Base-by-base conservation (phyloP, 1,284 basidiomycete genomes). In the Abortiporus biennis region DNA sequence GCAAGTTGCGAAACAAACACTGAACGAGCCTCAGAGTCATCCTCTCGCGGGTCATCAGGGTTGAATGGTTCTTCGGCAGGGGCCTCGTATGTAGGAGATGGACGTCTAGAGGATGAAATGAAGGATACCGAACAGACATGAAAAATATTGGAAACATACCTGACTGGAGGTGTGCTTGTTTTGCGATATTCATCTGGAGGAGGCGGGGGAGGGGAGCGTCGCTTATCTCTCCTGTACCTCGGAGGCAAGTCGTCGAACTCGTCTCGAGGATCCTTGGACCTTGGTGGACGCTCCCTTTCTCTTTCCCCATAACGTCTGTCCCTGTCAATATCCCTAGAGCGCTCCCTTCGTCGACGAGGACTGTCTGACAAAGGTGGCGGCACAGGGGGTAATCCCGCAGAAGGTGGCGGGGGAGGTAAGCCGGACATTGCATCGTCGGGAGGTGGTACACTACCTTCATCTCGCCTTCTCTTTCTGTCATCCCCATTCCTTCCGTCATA, bases 1-100 rank as follows among this genome's bases (percentile, higher is more conserved):
- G 95, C 91, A 59, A 99, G 83, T 69, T 98, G 95, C 56, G 93
- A 94, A 62, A 97, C 93, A 68, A 99, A 99, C 52, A 98, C 90
- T 54, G 95, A 97, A 63, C 96, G 88, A 59, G 87, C 82, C 76
- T 98, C 94, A 46, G 86, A 92, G 63, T 92, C 92, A 59, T 90
- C 87, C 63, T 86, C 88, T 62, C 79, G 87, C 3, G 78, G 80
- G 50, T 86, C 82, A 51, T 87, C 82, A 23, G 79, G 79, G 53
- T 82, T 78, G 60, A 79, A 80, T 32, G 74, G 70, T 52, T 85
- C 82, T 22, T 78, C 69, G 19, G 67, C 67, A 16, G 75, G 72
- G 13, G 68, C 67, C 36, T 86, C 84, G 55, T 90, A 90, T 16
- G 72, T 71, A 17, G 87, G 85, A 6, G 88, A 90, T 23, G 74